Base-by-base conservation (phyloP, 257 asterid species). In the Eucommia ulmoides region DNA sequence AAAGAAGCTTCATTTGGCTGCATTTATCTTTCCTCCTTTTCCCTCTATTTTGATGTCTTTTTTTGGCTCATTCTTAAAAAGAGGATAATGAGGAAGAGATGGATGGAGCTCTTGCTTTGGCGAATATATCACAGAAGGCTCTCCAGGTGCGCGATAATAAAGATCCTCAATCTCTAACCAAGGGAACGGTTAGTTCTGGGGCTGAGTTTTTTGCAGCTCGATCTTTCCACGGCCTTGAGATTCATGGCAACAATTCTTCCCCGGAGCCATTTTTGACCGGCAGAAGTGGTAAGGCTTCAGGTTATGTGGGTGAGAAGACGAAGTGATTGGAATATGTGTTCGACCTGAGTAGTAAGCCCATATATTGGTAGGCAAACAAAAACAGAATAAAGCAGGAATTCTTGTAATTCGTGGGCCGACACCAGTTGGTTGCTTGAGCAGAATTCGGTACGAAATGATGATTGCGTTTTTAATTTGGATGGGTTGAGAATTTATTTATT, bases 251-350 rank as follows among this genome's bases (percentile, higher is more conserved):
- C 12, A 63, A 61, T 25, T 49, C 72, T 38, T 45, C 47, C 0
- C 77, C 87, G 0, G 82, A 70, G 59, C 65, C 78, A 9, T 75
- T 75, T 67, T 72, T 78, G 46, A 51, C 76, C 2, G 97, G 97
- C 59, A 74, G 83, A 71, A 77, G 87, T 42, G 97, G 97, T 14
- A 84, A 67, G 68, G 95, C 97, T 14, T 84, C 97, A 1, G 92
- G 94, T 18, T 88, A 88, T 58, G 55, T 49, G 51, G 57, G 71
- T 45, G 94, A 88, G 77, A 67, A 60, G 38, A 20, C 61, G 6
- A 22, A 56, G 19, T 2, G 19, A 3, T 17, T 16, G 15, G 19
- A 18, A 8, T 42, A 16, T 15, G n/a, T 42, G 48, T 10, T 38
- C 45, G n/a, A 19, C 3, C 45, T 15, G 45, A n/a, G n/a, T n/a